Base-by-base conservation (phyloP, 768 basidiomycete species). In the Naematelia encephala region DNA sequence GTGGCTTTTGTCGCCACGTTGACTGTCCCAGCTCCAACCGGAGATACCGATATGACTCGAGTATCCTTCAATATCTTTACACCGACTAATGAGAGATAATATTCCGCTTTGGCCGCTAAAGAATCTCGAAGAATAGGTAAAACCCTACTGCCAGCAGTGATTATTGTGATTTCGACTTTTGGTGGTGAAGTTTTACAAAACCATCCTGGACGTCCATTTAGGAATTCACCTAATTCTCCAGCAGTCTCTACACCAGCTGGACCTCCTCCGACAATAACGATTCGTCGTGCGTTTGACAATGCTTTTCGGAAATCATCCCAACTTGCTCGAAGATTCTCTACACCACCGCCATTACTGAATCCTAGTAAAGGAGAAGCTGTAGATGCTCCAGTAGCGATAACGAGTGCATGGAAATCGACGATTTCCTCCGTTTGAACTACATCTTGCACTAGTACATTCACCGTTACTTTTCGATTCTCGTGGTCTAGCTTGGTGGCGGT, bases 241-340 rank as follows among this genome's bases (percentile, higher is more conserved):
- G 44, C 44, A 4, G 44, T 46, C 44, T 46, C 44, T 5, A 46
- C 44, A 4, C 44, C 44, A 4, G 44, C 44, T 3, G 44, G 44
- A 3, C 44, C 44, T 16, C 44, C 44, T n/a, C 44, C 44, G 44
- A 23, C 44, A 46, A 46, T 46, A 23, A 46, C 44, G 14, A 46
- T 46, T 16, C n/a, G n/a, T 23, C 23, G n/a, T 4, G 44, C 44
- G 4, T 16, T 23, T 5, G 44, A 23, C 44, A 46, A 23, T 19
- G 44, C 44, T 5, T n/a, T 23, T 19, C 44, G 44, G 44, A 46
- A 46, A 23, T n/a, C 14, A 4, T n/a, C 14, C 44, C 44, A 46
- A 5, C 23, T n/a, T 16, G 5, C n/a, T 16, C 44, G 44, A 4
- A 46, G 44, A n/a, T n/a, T n/a, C n/a, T n/a, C n/a, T n/a, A n/a